A percentile compares a stretch with the other conserved stretches of the same genome.
These are phyloP conservation scores for Phytophthora uliginosa DNA, from an alignment of 352 stramenopile genomes.

Conservation along the genomic window DNA sequence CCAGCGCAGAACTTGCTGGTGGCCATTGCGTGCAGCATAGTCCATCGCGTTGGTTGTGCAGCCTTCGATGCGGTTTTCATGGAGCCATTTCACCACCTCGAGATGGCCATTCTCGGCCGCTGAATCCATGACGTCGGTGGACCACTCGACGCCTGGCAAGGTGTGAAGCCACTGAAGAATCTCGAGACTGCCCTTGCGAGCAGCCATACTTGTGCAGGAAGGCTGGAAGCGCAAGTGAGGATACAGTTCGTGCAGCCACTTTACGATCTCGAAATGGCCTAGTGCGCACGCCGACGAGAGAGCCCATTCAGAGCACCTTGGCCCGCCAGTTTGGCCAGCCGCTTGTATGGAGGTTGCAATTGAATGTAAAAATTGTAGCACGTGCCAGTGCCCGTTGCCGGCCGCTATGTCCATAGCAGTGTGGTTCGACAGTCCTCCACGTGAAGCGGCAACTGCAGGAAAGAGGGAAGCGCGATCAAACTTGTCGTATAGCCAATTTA, in stretches of 20 bases:
- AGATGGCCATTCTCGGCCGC: constrained; percentile 4
- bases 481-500: not conserved
- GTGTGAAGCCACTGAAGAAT: constrained; percentile 23
- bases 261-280: constrained; percentile 1
- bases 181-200: constrained; percentile 18
- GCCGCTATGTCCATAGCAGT: not conserved
- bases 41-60: constrained; percentile 8
- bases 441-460: not conserved
- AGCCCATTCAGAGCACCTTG: constrained; percentile 2
- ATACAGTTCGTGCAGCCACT: not conserved
- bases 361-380: not conserved
- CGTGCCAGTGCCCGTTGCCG: not conserved
- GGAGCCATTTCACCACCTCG: constrained; percentile 8
- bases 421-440: not conserved
- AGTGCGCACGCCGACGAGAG: not conserved
- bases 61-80: constrained; percentile 1
- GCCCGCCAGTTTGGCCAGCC: not conserved
- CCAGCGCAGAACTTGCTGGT: not conserved
- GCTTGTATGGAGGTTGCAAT: not conserved
- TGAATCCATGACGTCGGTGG: constrained; percentile 15
- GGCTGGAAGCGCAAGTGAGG: not conserved
- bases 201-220: constrained; percentile 13
- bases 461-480: not conserved
- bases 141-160: constrained; percentile 10
- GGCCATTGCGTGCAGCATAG: not conserved